Evolutionary conservation across 2,329 filamentous ascomycete genomes (phyloP).

Genomic region (Talaromyces sp.): DNA sequence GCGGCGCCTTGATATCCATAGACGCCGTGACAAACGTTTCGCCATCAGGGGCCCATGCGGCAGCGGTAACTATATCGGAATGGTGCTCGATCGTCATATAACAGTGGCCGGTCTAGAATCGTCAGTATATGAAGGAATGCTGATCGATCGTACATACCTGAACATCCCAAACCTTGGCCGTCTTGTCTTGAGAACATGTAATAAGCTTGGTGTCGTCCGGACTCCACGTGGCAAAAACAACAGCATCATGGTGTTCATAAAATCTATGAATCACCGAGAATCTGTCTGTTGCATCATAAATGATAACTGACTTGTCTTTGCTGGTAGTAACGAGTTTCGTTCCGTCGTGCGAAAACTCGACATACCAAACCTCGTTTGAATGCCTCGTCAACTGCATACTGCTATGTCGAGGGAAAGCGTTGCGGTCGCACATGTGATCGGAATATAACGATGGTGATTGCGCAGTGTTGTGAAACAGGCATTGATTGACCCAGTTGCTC

Average conservation of each 20-base stretch:
- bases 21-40: slow-evolving; percentile 76
- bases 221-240: slow-evolving; percentile 85
- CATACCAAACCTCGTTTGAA: slow-evolving; percentile 83
- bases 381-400: slow-evolving; percentile 71
- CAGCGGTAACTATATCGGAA: slow-evolving; percentile 80
- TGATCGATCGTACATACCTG: slow-evolving; percentile 46
- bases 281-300: slow-evolving; percentile 70
- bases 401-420: slow-evolving; percentile 73
- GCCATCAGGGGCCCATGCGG: slow-evolving; percentile 82
- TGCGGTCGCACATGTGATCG: slow-evolving; percentile 79
- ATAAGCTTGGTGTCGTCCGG: slow-evolving; percentile 85
- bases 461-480: slow-evolving; percentile 83
- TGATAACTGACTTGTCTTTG: slow-evolving; percentile 68
- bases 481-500: slow-evolving; percentile 75
- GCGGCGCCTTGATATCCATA: slow-evolving; percentile 64
- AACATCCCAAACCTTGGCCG: slow-evolving; percentile 73
- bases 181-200: slow-evolving; percentile 73
- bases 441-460: slow-evolving; percentile 80
- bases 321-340: slow-evolving; percentile 79
- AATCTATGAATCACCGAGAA: slow-evolving; percentile 66
- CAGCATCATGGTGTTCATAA: slow-evolving; percentile 65
- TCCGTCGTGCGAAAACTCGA: slow-evolving; percentile 87
- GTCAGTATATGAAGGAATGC: neutral
- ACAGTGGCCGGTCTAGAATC: slow-evolving; percentile 60
- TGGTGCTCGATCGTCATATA: slow-evolving; percentile 68